Conservation (phyloP, 2,329 filamentous ascomycete species). For the Paecilomyces variotii region DNA sequence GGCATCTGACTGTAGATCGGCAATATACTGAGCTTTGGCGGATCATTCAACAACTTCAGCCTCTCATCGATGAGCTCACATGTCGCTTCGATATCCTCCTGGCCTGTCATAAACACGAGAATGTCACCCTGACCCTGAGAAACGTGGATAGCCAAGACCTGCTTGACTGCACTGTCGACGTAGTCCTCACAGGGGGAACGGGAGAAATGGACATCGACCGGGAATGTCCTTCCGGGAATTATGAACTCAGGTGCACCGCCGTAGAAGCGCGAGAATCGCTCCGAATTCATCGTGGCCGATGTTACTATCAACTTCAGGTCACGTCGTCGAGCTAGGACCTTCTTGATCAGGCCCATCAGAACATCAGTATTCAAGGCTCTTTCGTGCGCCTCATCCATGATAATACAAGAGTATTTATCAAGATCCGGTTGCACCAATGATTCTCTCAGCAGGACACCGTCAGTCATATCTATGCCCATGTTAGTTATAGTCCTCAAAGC, state of each 20-base stretch:
- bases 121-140: constrained; percentile 92
- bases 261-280: constrained; percentile 92
- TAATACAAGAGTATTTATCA: constrained; percentile 94
- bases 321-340: constrained; percentile 78
- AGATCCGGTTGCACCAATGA: constrained; percentile 87
- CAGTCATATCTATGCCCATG: constrained; percentile 69
- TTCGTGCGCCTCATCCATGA: constrained; percentile 99
- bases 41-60: constrained; percentile 81
- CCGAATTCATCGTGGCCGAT: constrained; percentile 96
- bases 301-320: constrained; percentile 96
- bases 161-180: constrained; percentile 92
- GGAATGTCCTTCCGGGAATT: constrained; percentile 92
- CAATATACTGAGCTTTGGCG: constrained; percentile 85
- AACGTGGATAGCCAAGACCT: constrained; percentile 90
- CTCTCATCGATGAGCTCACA: constrained; percentile 88
- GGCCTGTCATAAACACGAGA: constrained; percentile 97
- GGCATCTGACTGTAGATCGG: constrained; percentile 99
- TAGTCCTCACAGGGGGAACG: constrained; percentile 95
- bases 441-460: constrained; percentile 87
- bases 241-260: constrained; percentile 93
- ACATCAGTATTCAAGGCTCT: constrained; percentile 94
- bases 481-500: constrained; percentile 6
- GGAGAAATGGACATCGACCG: constrained; percentile 93
- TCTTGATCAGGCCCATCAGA: constrained; percentile 95
- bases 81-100: constrained; percentile 96